Evolutionary conservation across 1,284 basidiomycete genomes (phyloP).

Genomic region (Trichosporon sp.): DNA sequence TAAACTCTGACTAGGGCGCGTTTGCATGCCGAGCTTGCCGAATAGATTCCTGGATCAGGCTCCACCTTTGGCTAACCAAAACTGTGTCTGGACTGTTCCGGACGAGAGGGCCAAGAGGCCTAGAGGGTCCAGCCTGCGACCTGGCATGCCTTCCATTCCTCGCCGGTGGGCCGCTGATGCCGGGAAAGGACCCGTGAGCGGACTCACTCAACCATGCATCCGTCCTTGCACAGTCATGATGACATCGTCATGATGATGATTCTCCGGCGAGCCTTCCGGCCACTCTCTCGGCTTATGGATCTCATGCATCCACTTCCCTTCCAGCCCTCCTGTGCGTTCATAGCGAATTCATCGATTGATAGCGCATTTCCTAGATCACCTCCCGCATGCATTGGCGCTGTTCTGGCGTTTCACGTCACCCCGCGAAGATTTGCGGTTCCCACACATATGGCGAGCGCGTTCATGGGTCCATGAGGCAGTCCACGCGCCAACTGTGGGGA

Average conservation of each 20-base stretch:
- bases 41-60: not conserved
- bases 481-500: not conserved
- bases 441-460: not conserved
- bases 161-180: not conserved
- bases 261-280: not conserved
- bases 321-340: not conserved
- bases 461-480: not conserved
- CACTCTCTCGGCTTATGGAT: not conserved
- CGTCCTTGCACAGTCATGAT: not conserved
- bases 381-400: not conserved
- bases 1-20: not conserved
- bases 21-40: constrained; percentile 4
- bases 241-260: constrained; percentile 3
- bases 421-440: constrained; percentile 5
- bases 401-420: not conserved
- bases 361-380: constrained; percentile 6
- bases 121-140: too few species aligned
- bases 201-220: not conserved
- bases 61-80: not conserved
- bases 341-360: not conserved
- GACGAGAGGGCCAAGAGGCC: too few species aligned
- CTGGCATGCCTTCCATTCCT: constrained; percentile 1
- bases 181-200: not conserved
- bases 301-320: not conserved
- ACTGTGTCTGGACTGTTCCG: not conserved